Evolutionary conservation across 257 asterid genomes (phyloP).

Genomic region (Solanum tacnaense): DNA sequence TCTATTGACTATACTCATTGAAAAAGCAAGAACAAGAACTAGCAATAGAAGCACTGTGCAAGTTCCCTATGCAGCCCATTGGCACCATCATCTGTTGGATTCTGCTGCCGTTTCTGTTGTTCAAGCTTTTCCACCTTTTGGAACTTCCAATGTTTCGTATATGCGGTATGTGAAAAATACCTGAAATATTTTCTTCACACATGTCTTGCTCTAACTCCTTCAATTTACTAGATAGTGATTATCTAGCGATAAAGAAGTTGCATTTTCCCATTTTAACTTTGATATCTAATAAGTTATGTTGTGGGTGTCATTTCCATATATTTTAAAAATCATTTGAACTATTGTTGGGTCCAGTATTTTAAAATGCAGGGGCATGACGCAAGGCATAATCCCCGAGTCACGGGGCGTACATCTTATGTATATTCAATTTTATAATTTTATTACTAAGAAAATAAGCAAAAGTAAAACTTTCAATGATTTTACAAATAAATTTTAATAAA

Average conservation of each 20-base stretch:
- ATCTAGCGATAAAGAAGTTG: neutral
- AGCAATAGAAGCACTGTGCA: slow-evolving; percentile 19
- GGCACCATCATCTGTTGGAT: slow-evolving; percentile 76
- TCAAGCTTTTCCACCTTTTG: slow-evolving; percentile 45
- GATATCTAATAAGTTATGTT: neutral
- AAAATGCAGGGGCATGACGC: too few relatives aligned
- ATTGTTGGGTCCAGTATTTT: neutral
- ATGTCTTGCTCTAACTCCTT: neutral
- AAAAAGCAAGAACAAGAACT: slow-evolving; percentile 61
- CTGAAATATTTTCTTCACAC: neutral
- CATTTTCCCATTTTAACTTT: neutral
- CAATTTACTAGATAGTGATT: neutral
- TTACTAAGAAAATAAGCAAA: too few relatives aligned
- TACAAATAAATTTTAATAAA: too few relatives aligned
- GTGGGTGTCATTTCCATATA: neutral
- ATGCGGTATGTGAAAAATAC: slow-evolving; percentile 46
- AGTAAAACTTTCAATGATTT: too few relatives aligned
- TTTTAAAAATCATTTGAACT: neutral
- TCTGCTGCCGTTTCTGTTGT: slow-evolving; percentile 45
- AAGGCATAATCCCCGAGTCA: too few relatives aligned
- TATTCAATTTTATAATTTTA: too few relatives aligned
- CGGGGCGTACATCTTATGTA: too few relatives aligned
- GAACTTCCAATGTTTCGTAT: slow-evolving; percentile 39
- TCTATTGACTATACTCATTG: slow-evolving; percentile 60
- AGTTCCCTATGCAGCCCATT: slow-evolving; percentile 25